These are phyloP conservation scores for Epichloe gansuensis DNA, from an alignment of 2,329 filamentous ascomycete species.

Conservation along the genomic window DNA sequence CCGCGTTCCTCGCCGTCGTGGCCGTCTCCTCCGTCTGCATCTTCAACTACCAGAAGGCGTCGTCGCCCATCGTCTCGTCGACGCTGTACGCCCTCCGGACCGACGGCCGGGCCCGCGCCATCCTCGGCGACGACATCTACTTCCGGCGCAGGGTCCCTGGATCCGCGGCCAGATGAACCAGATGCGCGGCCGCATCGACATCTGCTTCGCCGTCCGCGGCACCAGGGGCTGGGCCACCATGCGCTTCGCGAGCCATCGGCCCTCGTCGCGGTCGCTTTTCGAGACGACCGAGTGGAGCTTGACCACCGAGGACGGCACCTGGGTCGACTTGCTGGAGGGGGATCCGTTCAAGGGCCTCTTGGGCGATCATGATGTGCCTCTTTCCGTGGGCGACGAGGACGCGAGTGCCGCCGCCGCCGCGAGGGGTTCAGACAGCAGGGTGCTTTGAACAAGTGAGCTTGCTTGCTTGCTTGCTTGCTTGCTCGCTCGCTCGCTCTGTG, in stretches of 20 bases:
- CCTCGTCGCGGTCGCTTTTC: conserved; percentile 50
- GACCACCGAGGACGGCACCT: conserved; percentile 46
- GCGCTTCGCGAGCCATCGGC: conserved; percentile 67
- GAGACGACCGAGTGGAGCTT: conserved; percentile 87
- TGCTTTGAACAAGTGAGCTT: conserved; percentile 20
- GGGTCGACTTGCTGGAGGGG: conserved; percentile 63
- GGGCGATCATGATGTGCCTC: conserved; percentile 26
- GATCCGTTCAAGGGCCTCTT: conserved; percentile 54
- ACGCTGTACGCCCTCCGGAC: conserved; percentile 88
- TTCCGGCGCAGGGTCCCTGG: conserved; percentile 72
- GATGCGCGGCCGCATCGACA: conserved; percentile 80
- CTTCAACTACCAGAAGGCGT: conserved; percentile 98
- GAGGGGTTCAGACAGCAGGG: conserved; percentile 39
- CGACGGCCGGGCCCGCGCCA: conserved; percentile 57
- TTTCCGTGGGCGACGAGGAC: conserved; percentile 19
- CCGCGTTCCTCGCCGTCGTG: conserved; percentile 66
- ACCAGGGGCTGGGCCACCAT: conserved; percentile 59
- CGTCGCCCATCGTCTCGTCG: conserved; percentile 73
- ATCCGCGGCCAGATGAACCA: conserved; percentile 85
- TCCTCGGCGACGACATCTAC: conserved; percentile 79
- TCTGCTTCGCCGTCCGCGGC: conserved; percentile 77
- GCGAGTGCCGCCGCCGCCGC: conserved; percentile 20
- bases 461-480: neutral
- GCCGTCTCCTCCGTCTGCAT: conserved; percentile 66
- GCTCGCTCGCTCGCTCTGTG: neutral